Evolutionary conservation across 2,329 filamentous ascomycete genomes (phyloP).

Genomic region (Bertia moriformis): DNA sequence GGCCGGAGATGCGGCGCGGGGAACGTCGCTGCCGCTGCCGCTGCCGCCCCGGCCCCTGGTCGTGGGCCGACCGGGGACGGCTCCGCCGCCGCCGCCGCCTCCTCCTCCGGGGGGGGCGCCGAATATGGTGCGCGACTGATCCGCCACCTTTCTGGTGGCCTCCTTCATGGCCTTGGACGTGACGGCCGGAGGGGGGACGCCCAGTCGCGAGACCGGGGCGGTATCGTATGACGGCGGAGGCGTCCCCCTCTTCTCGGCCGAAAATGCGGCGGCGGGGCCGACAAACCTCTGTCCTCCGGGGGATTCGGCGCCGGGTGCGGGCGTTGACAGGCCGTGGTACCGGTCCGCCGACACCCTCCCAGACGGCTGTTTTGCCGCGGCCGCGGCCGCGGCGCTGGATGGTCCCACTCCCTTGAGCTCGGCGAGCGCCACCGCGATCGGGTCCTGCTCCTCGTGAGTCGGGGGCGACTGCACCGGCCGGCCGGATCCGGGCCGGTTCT

Average conservation of each 20-base stretch:
- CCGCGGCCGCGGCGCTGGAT: too few species aligned
- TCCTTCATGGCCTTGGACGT: constrained; percentile 93
- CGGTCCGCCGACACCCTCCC: constrained; percentile 81
- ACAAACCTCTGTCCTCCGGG: constrained; percentile 24
- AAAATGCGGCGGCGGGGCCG: constrained; percentile 21
- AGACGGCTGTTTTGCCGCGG: constrained; percentile 61
- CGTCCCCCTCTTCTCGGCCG: constrained; percentile 47
- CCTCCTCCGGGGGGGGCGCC: constrained; percentile 12
- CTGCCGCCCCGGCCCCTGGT: too few species aligned
- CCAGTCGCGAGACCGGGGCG: constrained; percentile 60
- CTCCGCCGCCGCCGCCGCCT: constrained; percentile 12
- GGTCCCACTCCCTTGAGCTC: constrained; percentile 85
- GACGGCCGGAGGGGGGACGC: constrained; percentile 79
- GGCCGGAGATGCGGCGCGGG: constrained; percentile 8
- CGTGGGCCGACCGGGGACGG: constrained; percentile 28
- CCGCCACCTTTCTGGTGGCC: constrained; percentile 75
- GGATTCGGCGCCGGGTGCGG: constrained; percentile 37
- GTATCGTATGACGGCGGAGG: constrained; percentile 79
- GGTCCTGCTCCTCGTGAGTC: constrained; percentile 56
- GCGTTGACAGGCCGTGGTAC: constrained; percentile 84
- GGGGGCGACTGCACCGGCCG: constrained; percentile 19
- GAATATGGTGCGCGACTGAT: constrained; percentile 73
- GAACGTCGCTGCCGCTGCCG: constrained; percentile 11
- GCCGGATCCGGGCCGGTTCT: constrained; percentile 26
- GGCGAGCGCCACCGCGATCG: constrained; percentile 80